Conservation (phyloP, 805 yeast genomes). For the Nakazawaea populi region DNA sequence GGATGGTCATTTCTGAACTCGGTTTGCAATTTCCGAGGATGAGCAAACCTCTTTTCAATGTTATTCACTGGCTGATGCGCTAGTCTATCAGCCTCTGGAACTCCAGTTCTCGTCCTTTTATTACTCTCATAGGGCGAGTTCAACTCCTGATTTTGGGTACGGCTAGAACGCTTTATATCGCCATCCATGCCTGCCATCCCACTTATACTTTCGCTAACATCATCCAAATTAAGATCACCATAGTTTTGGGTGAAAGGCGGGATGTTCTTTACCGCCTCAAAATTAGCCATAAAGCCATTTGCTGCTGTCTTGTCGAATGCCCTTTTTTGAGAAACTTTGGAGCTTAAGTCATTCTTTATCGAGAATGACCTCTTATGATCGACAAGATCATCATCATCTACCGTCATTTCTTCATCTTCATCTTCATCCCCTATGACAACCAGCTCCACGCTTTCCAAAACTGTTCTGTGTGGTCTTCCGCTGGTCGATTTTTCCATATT, state of each 20-base stretch:
- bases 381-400: not conserved
- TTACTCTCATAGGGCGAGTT: not conserved
- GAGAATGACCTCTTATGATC: not conserved
- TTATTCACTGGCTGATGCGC: slow-evolving; percentile 9
- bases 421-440: not conserved
- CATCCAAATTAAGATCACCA: slow-evolving; percentile 23
- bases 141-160: no score
- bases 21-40: not conserved
- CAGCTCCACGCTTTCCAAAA: slow-evolving; percentile 1
- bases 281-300: not conserved
- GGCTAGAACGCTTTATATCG: no score
- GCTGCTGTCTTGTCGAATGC: slow-evolving; percentile 6
- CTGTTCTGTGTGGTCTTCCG: slow-evolving; percentile 4
- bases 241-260: slow-evolving; percentile 25
- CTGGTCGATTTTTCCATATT: not conserved
- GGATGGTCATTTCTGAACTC: slow-evolving; percentile 5
- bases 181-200: not conserved
- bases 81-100: not conserved
- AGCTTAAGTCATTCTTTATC: not conserved
- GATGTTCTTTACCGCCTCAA: slow-evolving; percentile 12
- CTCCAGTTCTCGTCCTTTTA: not conserved
- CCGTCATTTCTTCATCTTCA: not conserved
- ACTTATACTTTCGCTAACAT: slow-evolving; percentile 16
- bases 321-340: not conserved
- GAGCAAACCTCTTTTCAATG: not conserved